Percentiles rank a stretch among this genome's conserved stretches.
Conservation (phyloP, 139 green algal species). For the Zygnema cylindricum region DNA sequence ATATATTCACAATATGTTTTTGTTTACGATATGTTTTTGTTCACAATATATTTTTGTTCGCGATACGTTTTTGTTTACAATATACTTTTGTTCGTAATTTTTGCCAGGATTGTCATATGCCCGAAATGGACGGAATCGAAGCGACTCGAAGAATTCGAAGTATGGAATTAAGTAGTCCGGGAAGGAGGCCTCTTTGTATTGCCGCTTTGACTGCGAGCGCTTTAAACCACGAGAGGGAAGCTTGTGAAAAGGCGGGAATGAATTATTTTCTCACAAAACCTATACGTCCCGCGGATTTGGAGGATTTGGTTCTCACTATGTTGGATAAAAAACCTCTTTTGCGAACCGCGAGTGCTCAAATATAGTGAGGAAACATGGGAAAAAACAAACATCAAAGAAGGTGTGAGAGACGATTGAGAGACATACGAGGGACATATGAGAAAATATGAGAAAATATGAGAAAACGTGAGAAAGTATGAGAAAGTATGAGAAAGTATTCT, state of each 20-base stretch:
- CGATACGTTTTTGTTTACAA: no score
- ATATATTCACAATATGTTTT: no score
- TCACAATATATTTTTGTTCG: no score
- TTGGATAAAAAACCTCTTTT: not conserved
- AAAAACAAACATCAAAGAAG: no score
- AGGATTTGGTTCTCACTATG: slow-evolving; percentile 30
- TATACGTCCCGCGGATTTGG: slow-evolving; percentile 22
- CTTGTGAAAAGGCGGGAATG: slow-evolving; percentile 35
- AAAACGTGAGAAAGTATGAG: not conserved
- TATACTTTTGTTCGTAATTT: no score
- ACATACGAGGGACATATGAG: not conserved
- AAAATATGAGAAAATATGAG: not conserved
- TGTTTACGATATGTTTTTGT: no score
- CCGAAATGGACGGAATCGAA: slow-evolving; percentile 38
- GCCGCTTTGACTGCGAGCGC: slow-evolving; percentile 38
- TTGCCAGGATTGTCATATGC: slow-evolving; percentile 50
- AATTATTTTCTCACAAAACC: slow-evolving; percentile 47
- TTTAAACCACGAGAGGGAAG: slow-evolving; percentile 34
- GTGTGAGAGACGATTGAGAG: no score
- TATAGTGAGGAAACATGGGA: no score
- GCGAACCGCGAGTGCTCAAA: not conserved
- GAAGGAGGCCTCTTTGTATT: slow-evolving; percentile 4
- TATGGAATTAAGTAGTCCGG: not conserved
- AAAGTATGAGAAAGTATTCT: no score
- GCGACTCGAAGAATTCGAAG: slow-evolving; percentile 13